These are phyloP conservation scores for Astragalus membranaceus DNA, from an alignment of 306 rosid species.

Conservation along the genomic window DNA sequence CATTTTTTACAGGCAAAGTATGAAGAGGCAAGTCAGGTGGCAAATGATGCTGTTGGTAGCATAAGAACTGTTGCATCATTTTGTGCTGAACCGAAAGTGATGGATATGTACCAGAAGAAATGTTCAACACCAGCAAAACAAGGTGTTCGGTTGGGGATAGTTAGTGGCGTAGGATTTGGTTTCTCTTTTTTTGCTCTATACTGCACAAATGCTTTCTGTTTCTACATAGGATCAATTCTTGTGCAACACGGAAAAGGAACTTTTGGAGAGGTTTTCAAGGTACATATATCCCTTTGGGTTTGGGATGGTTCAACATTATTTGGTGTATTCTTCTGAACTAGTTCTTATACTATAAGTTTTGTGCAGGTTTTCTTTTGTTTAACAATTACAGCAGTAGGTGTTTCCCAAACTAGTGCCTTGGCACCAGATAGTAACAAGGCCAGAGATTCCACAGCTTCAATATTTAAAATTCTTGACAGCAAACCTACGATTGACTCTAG, in stretches of 20 bases:
- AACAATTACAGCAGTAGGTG: slow-evolving; percentile 56
- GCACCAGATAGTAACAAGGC: slow-evolving; percentile 80
- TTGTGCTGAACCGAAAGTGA: slow-evolving; percentile 76
- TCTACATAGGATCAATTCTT: slow-evolving; percentile 65
- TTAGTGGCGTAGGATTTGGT: slow-evolving; percentile 88
- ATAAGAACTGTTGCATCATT: slow-evolving; percentile 87
- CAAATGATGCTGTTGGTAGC: slow-evolving; percentile 83
- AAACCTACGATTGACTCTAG: slow-evolving; percentile 62
- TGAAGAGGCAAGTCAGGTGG: slow-evolving; percentile 92
- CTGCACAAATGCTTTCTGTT: slow-evolving; percentile 63
- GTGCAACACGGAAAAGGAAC: slow-evolving; percentile 54
- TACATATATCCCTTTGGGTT: slow-evolving; percentile 1
- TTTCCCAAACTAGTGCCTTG: slow-evolving; percentile 56
- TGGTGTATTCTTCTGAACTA: neutral
- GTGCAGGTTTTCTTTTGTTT: slow-evolving; percentile 70
- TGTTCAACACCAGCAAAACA: slow-evolving; percentile 49
- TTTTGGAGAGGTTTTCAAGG: slow-evolving; percentile 76
- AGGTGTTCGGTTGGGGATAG: slow-evolving; percentile 61
- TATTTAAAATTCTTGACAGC: slow-evolving; percentile 65
- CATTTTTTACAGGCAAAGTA: slow-evolving; percentile 41
- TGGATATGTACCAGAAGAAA: slow-evolving; percentile 56
- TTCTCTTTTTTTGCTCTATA: slow-evolving; percentile 46
- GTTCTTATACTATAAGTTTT: neutral
- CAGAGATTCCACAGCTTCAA: slow-evolving; percentile 70
- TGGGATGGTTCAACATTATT: neutral